Conservation (phyloP, 140 eudicot genomes). For the Stevia rebaudiana region DNA sequence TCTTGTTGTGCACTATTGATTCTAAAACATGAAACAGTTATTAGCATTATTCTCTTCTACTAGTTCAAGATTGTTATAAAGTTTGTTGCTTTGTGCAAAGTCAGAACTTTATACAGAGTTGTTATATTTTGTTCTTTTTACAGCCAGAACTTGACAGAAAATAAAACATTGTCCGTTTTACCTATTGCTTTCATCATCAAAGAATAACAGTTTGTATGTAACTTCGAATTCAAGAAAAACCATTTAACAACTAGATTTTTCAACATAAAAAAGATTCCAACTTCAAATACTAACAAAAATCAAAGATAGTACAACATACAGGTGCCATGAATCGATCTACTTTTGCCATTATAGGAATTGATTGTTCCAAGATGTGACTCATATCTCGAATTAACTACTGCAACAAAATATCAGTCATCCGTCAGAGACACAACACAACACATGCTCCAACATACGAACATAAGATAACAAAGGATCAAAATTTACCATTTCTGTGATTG, state of each 20-base stretch:
- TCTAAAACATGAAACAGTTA: not conserved
- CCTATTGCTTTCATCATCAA: not conserved
- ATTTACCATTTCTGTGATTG: slow-evolving; percentile 40
- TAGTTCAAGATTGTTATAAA: not conserved
- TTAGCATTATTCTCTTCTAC: not conserved
- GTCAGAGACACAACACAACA: slow-evolving; percentile 4
- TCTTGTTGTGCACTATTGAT: not conserved
- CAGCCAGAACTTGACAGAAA: not conserved
- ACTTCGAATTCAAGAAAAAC: slow-evolving; percentile 8
- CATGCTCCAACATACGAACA: not conserved
- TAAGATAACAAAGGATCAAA: not conserved
- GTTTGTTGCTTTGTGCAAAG: not conserved
- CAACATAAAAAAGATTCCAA: not conserved
- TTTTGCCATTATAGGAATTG: slow-evolving; percentile 13
- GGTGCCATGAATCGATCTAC: slow-evolving; percentile 32
- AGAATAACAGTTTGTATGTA: not conserved
- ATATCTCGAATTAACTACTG: slow-evolving; percentile 20
- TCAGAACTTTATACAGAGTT: no score
- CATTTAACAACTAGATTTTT: not conserved
- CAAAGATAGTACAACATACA: slow-evolving; percentile 23
- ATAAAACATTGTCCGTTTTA: not conserved
- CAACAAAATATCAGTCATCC: slow-evolving; percentile 16
- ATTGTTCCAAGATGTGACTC: slow-evolving; percentile 15
- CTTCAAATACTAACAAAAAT: not conserved
- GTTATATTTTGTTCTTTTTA: not conserved